Evolutionary conservation across 495 filamentous ascomycete genomes (phyloP).

Genomic region (Aspergillus leporis): DNA sequence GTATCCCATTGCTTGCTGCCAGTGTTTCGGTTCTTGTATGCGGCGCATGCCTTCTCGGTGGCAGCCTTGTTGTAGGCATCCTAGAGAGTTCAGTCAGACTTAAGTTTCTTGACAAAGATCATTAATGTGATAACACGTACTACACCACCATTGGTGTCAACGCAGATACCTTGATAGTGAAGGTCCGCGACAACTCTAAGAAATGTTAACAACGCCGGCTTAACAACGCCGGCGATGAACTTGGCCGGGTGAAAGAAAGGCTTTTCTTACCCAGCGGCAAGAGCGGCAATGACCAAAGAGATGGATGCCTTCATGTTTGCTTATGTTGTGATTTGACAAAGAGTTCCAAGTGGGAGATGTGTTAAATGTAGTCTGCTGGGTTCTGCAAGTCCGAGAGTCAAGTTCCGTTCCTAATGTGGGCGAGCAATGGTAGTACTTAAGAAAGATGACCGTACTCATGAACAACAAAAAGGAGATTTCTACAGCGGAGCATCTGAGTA

Average conservation of each 20-base stretch:
- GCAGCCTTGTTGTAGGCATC: conserved; percentile 19
- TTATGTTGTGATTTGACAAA: background rate
- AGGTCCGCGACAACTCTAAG: conserved; percentile 16
- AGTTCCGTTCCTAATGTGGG: background rate
- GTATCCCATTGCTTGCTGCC: conserved; percentile 26
- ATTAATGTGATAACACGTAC: conserved; percentile 8
- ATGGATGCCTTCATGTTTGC: conserved; percentile 5
- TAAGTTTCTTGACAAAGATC: background rate
- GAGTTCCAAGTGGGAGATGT: background rate
- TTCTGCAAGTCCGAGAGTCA: background rate
- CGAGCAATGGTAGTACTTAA: conserved; percentile 1
- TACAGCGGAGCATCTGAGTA: background rate
- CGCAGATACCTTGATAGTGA: conserved; percentile 15
- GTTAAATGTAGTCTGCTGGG: background rate
- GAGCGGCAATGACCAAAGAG: conserved; percentile 11
- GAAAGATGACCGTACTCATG: background rate
- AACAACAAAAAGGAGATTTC: background rate
- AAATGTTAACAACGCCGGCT: conserved; percentile 7
- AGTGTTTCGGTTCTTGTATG: conserved; percentile 27
- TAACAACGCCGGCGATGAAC: no score
- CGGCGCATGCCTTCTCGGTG: conserved; percentile 21
- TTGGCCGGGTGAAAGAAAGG: no score
- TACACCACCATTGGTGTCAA: conserved; percentile 15
- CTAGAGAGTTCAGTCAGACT: conserved; percentile 5
- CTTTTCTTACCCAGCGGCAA: conserved; percentile 14